Evolutionary conservation across 805 yeast species (phyloP).

Genomic region (Lachancea mirantina): DNA sequence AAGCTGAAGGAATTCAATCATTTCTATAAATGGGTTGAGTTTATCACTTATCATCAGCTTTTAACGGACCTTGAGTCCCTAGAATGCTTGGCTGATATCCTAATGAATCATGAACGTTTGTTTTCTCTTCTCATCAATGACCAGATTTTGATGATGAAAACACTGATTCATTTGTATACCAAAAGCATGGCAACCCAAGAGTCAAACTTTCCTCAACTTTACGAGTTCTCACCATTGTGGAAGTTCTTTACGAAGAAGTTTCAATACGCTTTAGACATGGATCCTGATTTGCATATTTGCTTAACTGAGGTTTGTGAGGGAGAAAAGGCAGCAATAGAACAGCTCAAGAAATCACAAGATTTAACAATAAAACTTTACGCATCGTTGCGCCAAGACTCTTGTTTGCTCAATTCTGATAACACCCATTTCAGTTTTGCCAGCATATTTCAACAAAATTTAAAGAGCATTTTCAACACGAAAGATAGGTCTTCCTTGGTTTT

Average conservation of each 20-base stretch:
- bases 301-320: constrained; percentile 24
- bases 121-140: constrained; percentile 35
- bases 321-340: constrained; percentile 22
- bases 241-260: constrained; percentile 28
- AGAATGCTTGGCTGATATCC: constrained; percentile 25
- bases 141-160: constrained; percentile 30
- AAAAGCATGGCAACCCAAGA: constrained; percentile 21
- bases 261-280: constrained; percentile 24
- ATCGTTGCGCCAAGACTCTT: too few species aligned
- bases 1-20: constrained; percentile 25
- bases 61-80: constrained; percentile 23
- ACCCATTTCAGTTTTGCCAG: constrained; percentile 20
- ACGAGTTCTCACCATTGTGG: constrained; percentile 29
- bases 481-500: constrained; percentile 4
- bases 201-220: constrained; percentile 16
- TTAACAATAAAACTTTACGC: not conserved
- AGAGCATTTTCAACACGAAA: constrained; percentile 12
- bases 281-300: constrained; percentile 23
- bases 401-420: not conserved
- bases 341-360: constrained; percentile 15
- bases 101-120: constrained; percentile 24
- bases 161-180: constrained; percentile 23
- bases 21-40: constrained; percentile 31
- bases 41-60: constrained; percentile 28
- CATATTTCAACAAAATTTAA: constrained; percentile 26